A percentile compares a stretch with the other conserved stretches of the same genome.
Evolutionary conservation across 176 grass and related monocot species (phyloP).

Genomic region (Tuctoria greenei): DNA sequence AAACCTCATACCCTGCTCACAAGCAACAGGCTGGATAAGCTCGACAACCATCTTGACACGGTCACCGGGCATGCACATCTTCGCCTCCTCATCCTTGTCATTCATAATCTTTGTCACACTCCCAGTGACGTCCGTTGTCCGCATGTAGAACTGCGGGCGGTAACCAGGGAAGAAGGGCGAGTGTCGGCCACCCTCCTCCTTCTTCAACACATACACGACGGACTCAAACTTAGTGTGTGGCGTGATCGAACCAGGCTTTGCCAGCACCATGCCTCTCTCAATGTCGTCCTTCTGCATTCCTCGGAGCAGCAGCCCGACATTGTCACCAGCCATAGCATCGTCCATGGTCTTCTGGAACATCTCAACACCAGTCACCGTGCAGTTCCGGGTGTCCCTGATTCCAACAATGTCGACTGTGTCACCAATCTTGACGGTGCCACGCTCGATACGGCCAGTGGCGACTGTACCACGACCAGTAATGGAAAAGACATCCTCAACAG

Average conservation of each 20-base stretch:
- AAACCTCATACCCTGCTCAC: slow-evolving; percentile 83
- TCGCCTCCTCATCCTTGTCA: slow-evolving; percentile 93
- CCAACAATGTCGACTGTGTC: slow-evolving; percentile 75
- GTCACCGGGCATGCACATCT: slow-evolving; percentile 90
- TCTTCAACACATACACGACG: slow-evolving; percentile 88
- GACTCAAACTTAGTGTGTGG: slow-evolving; percentile 85
- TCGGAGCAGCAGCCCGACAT: slow-evolving; percentile 73
- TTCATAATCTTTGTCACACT: slow-evolving; percentile 80
- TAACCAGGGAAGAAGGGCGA: slow-evolving; percentile 82
- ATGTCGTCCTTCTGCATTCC: slow-evolving; percentile 81
- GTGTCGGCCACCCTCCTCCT: slow-evolving; percentile 90
- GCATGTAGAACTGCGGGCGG: slow-evolving; percentile 91
- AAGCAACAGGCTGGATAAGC: slow-evolving; percentile 75
- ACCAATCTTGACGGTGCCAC: slow-evolving; percentile 75
- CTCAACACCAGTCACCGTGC: slow-evolving; percentile 83
- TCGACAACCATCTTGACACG: slow-evolving; percentile 86
- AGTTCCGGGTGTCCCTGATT: slow-evolving; percentile 70
- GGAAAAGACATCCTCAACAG: slow-evolving; percentile 93
- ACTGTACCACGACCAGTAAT: slow-evolving; percentile 89
- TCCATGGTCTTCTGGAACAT: slow-evolving; percentile 97
- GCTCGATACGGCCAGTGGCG: slow-evolving; percentile 85
- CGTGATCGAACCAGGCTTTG: slow-evolving; percentile 69
- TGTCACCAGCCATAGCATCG: slow-evolving; percentile 88
- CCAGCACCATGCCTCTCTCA: slow-evolving; percentile 81
- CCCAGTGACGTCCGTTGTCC: slow-evolving; percentile 85